Base-by-base conservation (phyloP, 176 grass and related monocot genomes). In the Otatea glauca region DNA sequence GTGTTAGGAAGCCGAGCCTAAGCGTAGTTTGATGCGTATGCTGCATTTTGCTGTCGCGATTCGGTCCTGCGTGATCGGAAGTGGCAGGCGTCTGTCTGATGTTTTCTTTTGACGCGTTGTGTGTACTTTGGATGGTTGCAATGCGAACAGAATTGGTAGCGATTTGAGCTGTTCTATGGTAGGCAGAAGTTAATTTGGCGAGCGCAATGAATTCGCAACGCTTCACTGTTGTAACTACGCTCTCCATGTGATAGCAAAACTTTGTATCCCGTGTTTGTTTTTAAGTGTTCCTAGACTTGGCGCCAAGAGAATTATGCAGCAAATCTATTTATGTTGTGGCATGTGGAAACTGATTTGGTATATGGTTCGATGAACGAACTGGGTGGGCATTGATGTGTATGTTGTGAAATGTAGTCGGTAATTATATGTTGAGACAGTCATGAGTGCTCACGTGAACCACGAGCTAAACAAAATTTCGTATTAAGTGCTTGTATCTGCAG, bases 91-190 rank as follows among this genome's bases (percentile, higher is more conserved):
- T 59, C 72, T 69, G 25, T 25, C 7, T 34, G 44, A 49, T 16
- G 27, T 11, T 20, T 44, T 47, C 12, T 86, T 49, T 49, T 13
- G 43, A 27, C 53, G 5, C 34, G 3, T 35, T 61, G 43, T 29
- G 76, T 53, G 50, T 79, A 55, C n/a, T 41, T 43, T 29, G 39
- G 63, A 45, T 82, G 62, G 79, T 64, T 77, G 79, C 51, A 76
- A 16, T 68, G 61, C 48, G 21, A 25, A 53, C 9, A 61, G 3
- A 74, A 45, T 38, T 23, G 20, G 27, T 48, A 69, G 42, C 71
- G 41, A 38, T 49, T 42, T 76, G 51, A 75, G 71, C 51, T 70
- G 16, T 8, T 58, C 47, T 82, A 35, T 66, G 51, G 39, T 47
- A 56, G 38, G 51, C 55, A 3, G 37, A 47, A n/a, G 51, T 87